A percentile compares a stretch with the other conserved stretches of the same genome.
Conservation (phyloP, 2,329 filamentous ascomycete species). For the Dothidotthia symphoricarpi region DNA sequence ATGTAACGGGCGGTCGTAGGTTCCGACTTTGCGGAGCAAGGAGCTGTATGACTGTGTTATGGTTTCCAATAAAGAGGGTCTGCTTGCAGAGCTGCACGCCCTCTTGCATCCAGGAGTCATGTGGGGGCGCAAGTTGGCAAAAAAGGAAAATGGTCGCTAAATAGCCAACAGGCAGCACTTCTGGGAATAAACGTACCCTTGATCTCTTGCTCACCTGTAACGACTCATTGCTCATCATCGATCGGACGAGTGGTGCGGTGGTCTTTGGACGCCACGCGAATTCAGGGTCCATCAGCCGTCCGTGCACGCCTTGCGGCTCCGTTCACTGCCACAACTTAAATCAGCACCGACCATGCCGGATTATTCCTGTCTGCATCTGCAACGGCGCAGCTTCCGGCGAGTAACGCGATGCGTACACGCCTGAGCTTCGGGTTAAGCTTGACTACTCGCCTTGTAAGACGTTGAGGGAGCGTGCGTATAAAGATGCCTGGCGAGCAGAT, state of each 20-base stretch:
- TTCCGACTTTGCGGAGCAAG: conserved; percentile 11
- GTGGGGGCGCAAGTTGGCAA: conserved; percentile 8
- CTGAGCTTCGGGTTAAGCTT: conserved; percentile 7
- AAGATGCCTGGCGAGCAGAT: conserved; percentile 31
- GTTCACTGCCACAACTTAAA: conserved; percentile 22
- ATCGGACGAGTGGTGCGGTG: conserved; percentile 2
- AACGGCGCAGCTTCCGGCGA: conserved; percentile 19
- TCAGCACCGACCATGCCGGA: conserved; percentile 24
- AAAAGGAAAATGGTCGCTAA: conserved; percentile 4
- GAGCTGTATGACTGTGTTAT: conserved; percentile 36
- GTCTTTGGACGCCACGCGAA: not conserved
- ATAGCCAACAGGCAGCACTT: conserved; percentile 2
- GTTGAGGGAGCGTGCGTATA: conserved; percentile 14
- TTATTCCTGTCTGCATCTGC: conserved; percentile 26
- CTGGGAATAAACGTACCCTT: too few species aligned
- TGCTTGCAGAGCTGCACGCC: conserved; percentile 4
- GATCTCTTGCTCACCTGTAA: conserved; percentile 1
- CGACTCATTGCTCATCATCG: not conserved
- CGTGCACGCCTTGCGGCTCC: conserved; percentile 21
- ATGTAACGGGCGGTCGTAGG: conserved; percentile 17
- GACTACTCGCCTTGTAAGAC: conserved; percentile 9
- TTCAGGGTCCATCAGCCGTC: not conserved
- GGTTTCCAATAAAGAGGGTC: conserved; percentile 19
- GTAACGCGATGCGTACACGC: conserved; percentile 32
- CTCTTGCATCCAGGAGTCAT: conserved; percentile 3